Conservation (phyloP, 2,329 filamentous ascomycete genomes). For the Ceratocystis diversiconidia region DNA sequence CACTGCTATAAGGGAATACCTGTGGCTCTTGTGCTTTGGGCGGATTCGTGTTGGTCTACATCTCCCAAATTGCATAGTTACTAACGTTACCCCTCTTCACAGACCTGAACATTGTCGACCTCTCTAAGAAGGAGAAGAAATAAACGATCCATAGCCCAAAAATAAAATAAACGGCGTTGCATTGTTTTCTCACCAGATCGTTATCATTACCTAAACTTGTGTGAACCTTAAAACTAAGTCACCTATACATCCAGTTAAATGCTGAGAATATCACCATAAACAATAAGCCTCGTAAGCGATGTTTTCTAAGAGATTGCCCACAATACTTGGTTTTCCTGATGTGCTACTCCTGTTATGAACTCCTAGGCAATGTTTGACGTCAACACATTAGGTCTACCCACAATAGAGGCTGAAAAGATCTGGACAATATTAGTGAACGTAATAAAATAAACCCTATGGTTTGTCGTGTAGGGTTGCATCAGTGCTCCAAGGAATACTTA, state of each 20-base stretch:
- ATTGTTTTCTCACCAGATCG: slow-evolving; percentile 16
- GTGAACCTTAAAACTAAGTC: neutral
- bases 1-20: neutral
- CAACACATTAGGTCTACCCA: too few relatives aligned
- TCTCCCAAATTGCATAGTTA: neutral
- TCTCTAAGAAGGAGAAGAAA: slow-evolving; percentile 37
- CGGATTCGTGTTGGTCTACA: neutral
- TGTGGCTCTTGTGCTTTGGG: neutral
- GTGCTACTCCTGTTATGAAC: too few relatives aligned
- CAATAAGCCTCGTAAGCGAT: neutral
- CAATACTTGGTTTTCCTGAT: too few relatives aligned
- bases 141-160: slow-evolving; percentile 18
- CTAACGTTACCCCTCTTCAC: slow-evolving; percentile 15
- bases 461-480: neutral
- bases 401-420: too few relatives aligned
- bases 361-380: too few relatives aligned
- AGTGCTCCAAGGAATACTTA: neutral
- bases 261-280: neutral
- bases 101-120: slow-evolving; percentile 41
- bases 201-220: neutral
- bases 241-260: neutral
- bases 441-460: neutral
- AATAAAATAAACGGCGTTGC: slow-evolving; percentile 19
- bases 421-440: neutral
- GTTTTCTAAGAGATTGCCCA: too few relatives aligned